Conservation (phyloP, 495 filamentous ascomycete species). For the Geopyxis carbonaria region DNA sequence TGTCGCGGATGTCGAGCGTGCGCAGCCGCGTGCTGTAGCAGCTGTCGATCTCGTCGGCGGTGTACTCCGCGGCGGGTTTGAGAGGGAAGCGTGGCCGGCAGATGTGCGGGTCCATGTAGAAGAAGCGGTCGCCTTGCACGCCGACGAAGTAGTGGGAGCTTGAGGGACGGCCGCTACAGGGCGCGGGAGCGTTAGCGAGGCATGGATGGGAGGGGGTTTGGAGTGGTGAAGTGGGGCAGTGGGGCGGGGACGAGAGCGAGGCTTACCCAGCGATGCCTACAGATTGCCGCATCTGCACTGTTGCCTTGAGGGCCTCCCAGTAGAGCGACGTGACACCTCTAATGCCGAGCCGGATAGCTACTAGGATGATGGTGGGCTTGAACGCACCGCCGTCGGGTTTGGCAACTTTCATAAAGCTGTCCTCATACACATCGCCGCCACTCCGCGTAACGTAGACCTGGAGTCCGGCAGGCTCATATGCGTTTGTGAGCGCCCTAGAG, state of each 20-base stretch:
- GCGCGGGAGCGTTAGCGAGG: background rate
- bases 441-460: conserved; percentile 81
- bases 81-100: conserved; percentile 14
- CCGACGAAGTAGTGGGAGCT: conserved; percentile 95
- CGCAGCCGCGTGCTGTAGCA: conserved; percentile 79
- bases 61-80: conserved; percentile 34
- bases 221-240: background rate
- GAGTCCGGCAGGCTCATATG: conserved; percentile 39
- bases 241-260: background rate
- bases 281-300: conserved; percentile 70
- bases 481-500: conserved; percentile 50
- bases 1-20: conserved; percentile 66
- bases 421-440: conserved; percentile 80
- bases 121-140: conserved; percentile 73
- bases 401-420: conserved; percentile 62
- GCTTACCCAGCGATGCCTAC: conserved; percentile 89
- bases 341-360: conserved; percentile 78
- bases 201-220: background rate
- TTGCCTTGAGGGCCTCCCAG: conserved; percentile 67
- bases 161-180: conserved; percentile 80
- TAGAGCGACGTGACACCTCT: conserved; percentile 87
- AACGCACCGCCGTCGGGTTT: conserved; percentile 38
- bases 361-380: conserved; percentile 69
- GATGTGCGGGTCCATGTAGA: conserved; percentile 84
- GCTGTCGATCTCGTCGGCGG: conserved; percentile 53